These are phyloP conservation scores for Monilinia fructigena DNA, from an alignment of 2,329 filamentous ascomycete genomes.

Conservation along the genomic window DNA sequence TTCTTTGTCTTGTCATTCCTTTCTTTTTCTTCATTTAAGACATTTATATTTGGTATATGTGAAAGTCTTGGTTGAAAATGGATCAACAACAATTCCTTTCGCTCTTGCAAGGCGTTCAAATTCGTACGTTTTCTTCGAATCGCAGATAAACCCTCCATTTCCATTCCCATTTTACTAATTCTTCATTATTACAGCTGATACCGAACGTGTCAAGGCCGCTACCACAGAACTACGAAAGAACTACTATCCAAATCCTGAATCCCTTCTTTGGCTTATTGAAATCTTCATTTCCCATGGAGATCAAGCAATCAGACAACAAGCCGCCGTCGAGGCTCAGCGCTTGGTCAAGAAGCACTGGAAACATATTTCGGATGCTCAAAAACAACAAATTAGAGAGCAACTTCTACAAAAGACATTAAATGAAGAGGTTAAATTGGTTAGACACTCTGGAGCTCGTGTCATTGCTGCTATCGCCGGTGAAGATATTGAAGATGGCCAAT, in stretches of 20 bases:
- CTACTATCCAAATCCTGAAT: conserved; percentile 84
- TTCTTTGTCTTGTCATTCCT: conserved; percentile 6
- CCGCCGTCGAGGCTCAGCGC: conserved; percentile 84
- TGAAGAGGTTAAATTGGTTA: conserved; percentile 72
- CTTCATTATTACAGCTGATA: conserved; percentile 65
- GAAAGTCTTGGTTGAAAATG: conserved; percentile 49
- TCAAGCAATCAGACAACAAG: conserved; percentile 72
- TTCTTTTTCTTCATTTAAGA: not conserved
- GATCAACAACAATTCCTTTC: conserved; percentile 80
- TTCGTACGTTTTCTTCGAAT: conserved; percentile 61
- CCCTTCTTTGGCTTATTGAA: conserved; percentile 82
- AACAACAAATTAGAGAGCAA: conserved; percentile 75
- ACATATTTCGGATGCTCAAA: conserved; percentile 69
- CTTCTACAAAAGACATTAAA: conserved; percentile 80
- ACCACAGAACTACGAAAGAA: conserved; percentile 89
- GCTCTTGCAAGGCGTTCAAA: conserved; percentile 83
- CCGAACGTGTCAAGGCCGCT: conserved; percentile 82
- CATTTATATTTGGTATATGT: conserved; percentile 19
- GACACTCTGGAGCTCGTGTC: conserved; percentile 84
- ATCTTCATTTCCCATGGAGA: conserved; percentile 74
- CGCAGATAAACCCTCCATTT: conserved; percentile 5
- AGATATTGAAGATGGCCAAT: conserved; percentile 84
- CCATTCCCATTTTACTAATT: conserved; percentile 30
- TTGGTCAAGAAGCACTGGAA: conserved; percentile 86
- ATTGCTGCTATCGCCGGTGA: conserved; percentile 82